phyloP scores from a whole-genome alignment of 2,329 filamentous ascomycete genomes.

The Penicillium expansum region DNA sequence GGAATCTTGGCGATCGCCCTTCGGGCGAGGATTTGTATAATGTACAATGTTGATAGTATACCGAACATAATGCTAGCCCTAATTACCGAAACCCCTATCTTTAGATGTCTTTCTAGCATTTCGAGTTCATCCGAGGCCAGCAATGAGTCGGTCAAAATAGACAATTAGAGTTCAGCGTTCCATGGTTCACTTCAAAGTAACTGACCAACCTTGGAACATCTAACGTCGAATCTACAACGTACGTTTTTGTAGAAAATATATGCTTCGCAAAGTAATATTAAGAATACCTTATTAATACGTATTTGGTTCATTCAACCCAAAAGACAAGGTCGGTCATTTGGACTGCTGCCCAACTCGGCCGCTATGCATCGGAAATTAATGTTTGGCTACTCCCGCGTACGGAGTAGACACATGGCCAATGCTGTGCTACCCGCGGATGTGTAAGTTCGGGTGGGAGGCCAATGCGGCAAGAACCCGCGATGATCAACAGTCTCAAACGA shows the following conservation, averaged over 20 bases:
- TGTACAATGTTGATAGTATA: background rate
- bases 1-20: background rate
- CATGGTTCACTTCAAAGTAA: constrained; percentile 9
- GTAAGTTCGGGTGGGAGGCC: constrained; percentile 1
- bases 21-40: background rate
- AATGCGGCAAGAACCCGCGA: constrained; percentile 7
- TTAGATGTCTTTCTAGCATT: background rate
- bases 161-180: constrained; percentile 12
- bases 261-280: background rate
- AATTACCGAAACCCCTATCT: background rate
- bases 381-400: constrained; percentile 7
- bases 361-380: constrained; percentile 6
- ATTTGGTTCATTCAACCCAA: background rate
- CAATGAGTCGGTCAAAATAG: constrained; percentile 2
- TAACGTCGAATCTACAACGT: constrained; percentile 1
- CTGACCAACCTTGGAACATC: constrained; percentile 3
- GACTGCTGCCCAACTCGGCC: constrained; percentile 10
- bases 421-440: constrained; percentile 6
- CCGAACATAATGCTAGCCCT: background rate
- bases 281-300: background rate
- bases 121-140: background rate
- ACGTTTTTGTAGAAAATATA: background rate
- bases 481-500: background rate
- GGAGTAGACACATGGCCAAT: constrained; percentile 12
- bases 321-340: background rate